Conservation (phyloP, 768 basidiomycete genomes). For the Mycena vitilis region DNA sequence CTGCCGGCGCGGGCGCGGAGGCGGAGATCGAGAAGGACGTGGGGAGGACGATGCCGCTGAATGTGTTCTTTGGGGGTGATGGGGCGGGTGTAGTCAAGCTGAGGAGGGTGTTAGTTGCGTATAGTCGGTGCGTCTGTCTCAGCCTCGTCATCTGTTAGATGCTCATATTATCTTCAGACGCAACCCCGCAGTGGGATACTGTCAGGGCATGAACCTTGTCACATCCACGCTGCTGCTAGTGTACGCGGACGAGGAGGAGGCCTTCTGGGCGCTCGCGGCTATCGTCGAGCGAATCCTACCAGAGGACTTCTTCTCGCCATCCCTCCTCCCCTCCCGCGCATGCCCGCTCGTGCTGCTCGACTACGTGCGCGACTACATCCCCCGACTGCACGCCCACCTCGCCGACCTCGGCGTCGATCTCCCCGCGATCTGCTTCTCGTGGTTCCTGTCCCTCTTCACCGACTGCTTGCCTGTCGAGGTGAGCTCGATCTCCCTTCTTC, state of each 20-base stretch:
- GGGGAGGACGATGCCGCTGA: conserved; percentile 90
- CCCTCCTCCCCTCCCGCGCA: conserved; percentile 90
- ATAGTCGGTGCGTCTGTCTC: conserved; percentile 77
- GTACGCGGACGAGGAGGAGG: conserved; percentile 95
- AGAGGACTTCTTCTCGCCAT: conserved; percentile 93
- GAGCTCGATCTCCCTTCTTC: conserved; percentile 33
- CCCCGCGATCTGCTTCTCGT: conserved; percentile 96
- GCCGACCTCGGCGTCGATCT: conserved; percentile 88
- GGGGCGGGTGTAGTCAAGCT: conserved; percentile 95
- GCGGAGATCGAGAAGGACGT: conserved; percentile 98
- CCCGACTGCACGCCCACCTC: conserved; percentile 82
- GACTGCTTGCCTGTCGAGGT: conserved; percentile 97
- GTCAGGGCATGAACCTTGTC: conserved; percentile 95
- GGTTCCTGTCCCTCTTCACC: conserved; percentile 97
- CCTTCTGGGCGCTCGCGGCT: conserved; percentile 93
- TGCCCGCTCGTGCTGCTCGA: conserved; percentile 93
- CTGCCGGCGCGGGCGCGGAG: conserved; percentile 56
- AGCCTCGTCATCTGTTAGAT: conserved; percentile 1
- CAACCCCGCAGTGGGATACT: conserved; percentile 93
- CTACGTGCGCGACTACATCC: conserved; percentile 82
- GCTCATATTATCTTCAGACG: conserved; percentile 61
- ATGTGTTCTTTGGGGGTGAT: conserved; percentile 97
- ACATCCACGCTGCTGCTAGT: conserved; percentile 94
- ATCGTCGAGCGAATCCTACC: conserved; percentile 92
- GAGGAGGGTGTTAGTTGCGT: conserved; percentile 89